Evolutionary conservation across 2,329 filamentous ascomycete genomes (phyloP).

Genomic region (Aspergillus sp.): DNA sequence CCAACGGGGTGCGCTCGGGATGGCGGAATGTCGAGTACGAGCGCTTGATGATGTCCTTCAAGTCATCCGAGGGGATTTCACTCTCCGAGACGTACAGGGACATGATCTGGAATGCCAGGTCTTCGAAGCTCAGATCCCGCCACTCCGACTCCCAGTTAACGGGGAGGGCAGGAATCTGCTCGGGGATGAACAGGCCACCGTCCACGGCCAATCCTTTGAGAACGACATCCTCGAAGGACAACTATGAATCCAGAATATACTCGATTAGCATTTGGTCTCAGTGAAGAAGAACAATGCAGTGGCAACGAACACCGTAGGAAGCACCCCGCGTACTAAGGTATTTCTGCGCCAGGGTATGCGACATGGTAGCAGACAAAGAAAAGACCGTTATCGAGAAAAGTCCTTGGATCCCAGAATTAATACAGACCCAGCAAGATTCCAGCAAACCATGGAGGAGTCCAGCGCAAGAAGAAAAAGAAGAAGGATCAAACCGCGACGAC

Average conservation of each 20-base stretch:
- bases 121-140: constrained; percentile 19
- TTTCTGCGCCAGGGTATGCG: constrained; percentile 23
- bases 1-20: constrained; percentile 67
- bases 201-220: constrained; percentile 81
- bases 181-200: constrained; percentile 81
- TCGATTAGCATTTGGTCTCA: not conserved
- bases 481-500: not conserved
- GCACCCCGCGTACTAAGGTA: constrained; percentile 27
- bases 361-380: constrained; percentile 10
- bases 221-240: constrained; percentile 86
- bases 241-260: constrained; percentile 13
- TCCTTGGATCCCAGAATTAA: too few relatives aligned
- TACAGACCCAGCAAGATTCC: too few relatives aligned
- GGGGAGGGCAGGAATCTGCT: constrained; percentile 34
- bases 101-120: constrained; percentile 65
- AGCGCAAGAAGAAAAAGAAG: constrained; percentile 2
- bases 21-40: constrained; percentile 87
- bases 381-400: too few relatives aligned
- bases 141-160: constrained; percentile 18
- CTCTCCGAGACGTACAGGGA: constrained; percentile 74
- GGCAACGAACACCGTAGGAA: constrained; percentile 21
- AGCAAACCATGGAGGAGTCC: not conserved
- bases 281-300: too few relatives aligned
- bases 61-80: constrained; percentile 72
- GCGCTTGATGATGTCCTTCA: constrained; percentile 72